Evolutionary conservation across 495 filamentous ascomycete genomes (phyloP), one percentile per base, ranked within the genome.

Genomic region (Patellaria atrata): DNA sequence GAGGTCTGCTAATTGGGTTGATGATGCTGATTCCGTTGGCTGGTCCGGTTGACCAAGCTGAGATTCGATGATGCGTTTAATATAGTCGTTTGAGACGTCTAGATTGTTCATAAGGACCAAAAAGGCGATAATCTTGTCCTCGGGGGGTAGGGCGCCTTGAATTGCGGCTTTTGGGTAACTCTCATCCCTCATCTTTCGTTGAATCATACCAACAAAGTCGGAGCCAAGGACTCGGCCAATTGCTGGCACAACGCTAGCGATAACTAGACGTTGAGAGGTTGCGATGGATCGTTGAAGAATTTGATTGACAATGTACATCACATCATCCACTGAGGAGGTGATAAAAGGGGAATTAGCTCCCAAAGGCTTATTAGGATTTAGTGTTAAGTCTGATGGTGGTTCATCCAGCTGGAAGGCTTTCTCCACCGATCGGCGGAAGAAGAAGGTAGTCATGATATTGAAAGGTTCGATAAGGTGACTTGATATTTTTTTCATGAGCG

Each of bases 331-430:
- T 1, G 89, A 83, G 0, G 85, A 91, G 33, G 85, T 87, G 48
- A 97, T 93, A 46, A 79, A 91, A 7, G 89, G 89, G 7, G 83
- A 71, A 48, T 85, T 82, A 1, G 73, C 62, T 27, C 58, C 59
- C 25, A 92, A 65, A 5, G 75, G 56, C 36, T 65, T 78, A 34
- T 65, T 74, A 11, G 70, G 65, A 46, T 77, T 82, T 22, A 96
- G 59, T 3, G 76, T 77, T 19, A 94, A 62, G 26, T 80, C 82
- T 0, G 66, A 62, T 0, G 89, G 87, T n/a, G 73, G 69, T 57
- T 97, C 91, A 53, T 97, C 91, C n/a, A 97, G 64, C 56, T 96
- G 89, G 57, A 97, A 97, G 3, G 89, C 84, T 53, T 89, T 94
- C 47, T 97, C 89, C 9, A 97, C 83, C 11, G 83, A 91, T 29